These are phyloP conservation scores for Fomitopsis schrenkii DNA, from an alignment of 1,284 basidiomycete genomes.

Conservation along the genomic window DNA sequence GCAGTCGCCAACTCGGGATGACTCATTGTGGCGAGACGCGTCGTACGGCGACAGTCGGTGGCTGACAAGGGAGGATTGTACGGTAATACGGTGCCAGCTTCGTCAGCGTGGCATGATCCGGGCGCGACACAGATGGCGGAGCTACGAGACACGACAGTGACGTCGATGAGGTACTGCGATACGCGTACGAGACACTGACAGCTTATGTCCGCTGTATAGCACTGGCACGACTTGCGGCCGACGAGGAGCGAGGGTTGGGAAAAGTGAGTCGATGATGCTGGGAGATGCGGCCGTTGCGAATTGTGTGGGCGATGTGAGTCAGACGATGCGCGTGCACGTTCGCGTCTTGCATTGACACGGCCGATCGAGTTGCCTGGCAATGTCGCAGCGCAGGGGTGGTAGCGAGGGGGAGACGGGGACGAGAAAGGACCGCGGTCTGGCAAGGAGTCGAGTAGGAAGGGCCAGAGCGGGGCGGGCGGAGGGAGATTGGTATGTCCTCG, in stretches of 20 bases:
- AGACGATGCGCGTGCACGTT: background rate
- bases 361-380: background rate
- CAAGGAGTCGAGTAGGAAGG: background rate
- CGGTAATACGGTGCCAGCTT: background rate
- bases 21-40: background rate
- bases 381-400: background rate
- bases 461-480: background rate
- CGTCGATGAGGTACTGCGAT: background rate
- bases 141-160: background rate
- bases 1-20: background rate
- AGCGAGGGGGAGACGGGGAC: background rate
- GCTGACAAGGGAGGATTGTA: background rate
- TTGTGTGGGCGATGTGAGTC: background rate
- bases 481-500: background rate
- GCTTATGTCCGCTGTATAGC: background rate
- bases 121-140: background rate
- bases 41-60: background rate
- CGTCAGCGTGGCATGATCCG: background rate
- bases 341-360: background rate
- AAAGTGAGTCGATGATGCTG: background rate
- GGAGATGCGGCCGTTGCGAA: background rate
- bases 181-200: too few relatives aligned
- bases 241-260: background rate
- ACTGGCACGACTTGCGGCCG: background rate
- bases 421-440: background rate